Conservation (phyloP, 352 stramenopile species). For the Phytopythium litorale region DNA sequence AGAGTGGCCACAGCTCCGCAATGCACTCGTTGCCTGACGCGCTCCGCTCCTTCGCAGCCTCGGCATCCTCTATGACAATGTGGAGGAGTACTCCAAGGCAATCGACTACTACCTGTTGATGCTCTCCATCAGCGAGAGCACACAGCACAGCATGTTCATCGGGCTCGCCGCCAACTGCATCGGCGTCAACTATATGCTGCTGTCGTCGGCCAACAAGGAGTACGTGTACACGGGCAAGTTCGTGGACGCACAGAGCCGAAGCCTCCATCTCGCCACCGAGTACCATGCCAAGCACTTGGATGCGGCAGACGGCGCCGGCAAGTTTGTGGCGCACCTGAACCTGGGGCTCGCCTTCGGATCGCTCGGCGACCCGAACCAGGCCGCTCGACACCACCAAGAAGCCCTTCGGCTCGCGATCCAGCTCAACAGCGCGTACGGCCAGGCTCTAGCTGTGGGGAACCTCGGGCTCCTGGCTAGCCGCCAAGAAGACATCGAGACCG, state of each 20-base stretch:
- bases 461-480: conserved; percentile 79
- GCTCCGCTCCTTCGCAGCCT: conserved; percentile 26
- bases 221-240: conserved; percentile 77
- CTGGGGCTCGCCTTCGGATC: conserved; percentile 76
- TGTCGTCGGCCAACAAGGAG: conserved; percentile 52
- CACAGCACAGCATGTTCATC: conserved; percentile 71
- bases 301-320: conserved; percentile 75
- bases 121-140: conserved; percentile 81
- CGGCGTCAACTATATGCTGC: conserved; percentile 84
- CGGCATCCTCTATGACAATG: conserved; percentile 86
- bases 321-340: conserved; percentile 87
- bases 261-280: conserved; percentile 42
- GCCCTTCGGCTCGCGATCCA: conserved; percentile 81
- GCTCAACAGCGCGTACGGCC: conserved; percentile 80
- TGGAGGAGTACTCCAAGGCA: conserved; percentile 76
- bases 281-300: conserved; percentile 82
- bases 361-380: conserved; percentile 58
- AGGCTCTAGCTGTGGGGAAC: conserved; percentile 87
- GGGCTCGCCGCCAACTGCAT: conserved; percentile 85
- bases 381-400: conserved; percentile 84
- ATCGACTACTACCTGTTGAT: conserved; percentile 86
- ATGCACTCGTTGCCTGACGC: background rate
- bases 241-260: conserved; percentile 40
- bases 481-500: conserved; percentile 79
- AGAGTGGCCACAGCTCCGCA: too few species aligned